These are phyloP conservation scores for Dothideomycetes sp. DNA, from an alignment of 2,329 filamentous ascomycete species.

Conservation along the genomic window DNA sequence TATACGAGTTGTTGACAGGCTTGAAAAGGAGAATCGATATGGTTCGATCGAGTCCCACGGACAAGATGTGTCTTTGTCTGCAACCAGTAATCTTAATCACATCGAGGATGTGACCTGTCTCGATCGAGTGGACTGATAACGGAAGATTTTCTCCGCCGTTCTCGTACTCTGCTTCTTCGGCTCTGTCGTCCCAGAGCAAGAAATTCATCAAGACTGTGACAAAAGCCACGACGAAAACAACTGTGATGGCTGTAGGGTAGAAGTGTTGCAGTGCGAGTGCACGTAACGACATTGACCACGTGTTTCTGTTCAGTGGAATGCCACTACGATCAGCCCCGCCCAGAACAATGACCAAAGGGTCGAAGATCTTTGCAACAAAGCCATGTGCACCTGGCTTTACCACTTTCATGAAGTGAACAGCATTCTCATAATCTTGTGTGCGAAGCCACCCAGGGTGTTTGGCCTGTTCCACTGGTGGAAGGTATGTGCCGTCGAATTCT, in stretches of 20 bases:
- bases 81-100: slow-evolving; percentile 56
- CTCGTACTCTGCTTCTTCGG: slow-evolving; percentile 32
- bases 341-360: slow-evolving; percentile 64
- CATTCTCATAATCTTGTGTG: slow-evolving; percentile 70
- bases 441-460: slow-evolving; percentile 68
- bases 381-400: slow-evolving; percentile 63
- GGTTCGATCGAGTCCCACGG: slow-evolving; percentile 59
- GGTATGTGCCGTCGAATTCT: slow-evolving; percentile 27
- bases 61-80: slow-evolving; percentile 55
- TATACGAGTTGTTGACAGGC: slow-evolving; percentile 7
- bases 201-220: slow-evolving; percentile 66
- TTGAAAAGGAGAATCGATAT: slow-evolving; percentile 8
- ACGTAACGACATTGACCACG: slow-evolving; percentile 44
- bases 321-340: slow-evolving; percentile 59
- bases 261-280: slow-evolving; percentile 55
- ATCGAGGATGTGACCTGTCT: slow-evolving; percentile 57
- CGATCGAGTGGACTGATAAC: slow-evolving; percentile 52
- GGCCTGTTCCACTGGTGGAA: slow-evolving; percentile 61
- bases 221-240: slow-evolving; percentile 54
- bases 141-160: slow-evolving; percentile 42
- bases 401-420: slow-evolving; percentile 64
- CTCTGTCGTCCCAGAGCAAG: slow-evolving; percentile 56
- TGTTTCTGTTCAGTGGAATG: slow-evolving; percentile 37
- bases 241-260: slow-evolving; percentile 53
- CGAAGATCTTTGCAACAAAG: slow-evolving; percentile 65